Evolutionary conservation across 257 asterid genomes (phyloP), one percentile per base, ranked within the genome.

Genomic region (Salvia rosmarinus): DNA sequence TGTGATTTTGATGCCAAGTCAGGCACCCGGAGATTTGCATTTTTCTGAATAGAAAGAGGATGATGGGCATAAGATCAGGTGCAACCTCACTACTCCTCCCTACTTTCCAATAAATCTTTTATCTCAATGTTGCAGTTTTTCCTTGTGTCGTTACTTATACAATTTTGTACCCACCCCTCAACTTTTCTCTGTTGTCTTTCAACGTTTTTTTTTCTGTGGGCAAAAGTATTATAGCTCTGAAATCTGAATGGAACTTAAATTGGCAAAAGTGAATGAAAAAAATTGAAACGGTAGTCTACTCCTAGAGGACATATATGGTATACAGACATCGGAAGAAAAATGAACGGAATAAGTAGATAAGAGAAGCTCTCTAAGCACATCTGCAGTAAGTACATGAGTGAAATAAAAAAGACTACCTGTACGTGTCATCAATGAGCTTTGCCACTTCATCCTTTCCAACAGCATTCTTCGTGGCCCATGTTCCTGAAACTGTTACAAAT

Each of bases 381-480:
- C 35, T 64, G 50, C 30, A 32, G n/a, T 19, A 75, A 74, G 16
- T 20, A 28, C 66, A 39, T 56, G 67, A 34, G 4, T 28, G 52
- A 64, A 66, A 34, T 66, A 63, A 67, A 71, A n/a, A 76, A 56
- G 28, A 65, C 64, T 37, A 87, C 99, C 97, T 87, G 89, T 89
- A 87, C 75, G 88, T 95, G 76, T 95, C 98, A 79, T 90, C 95
- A 17, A 95, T 84, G 40, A 92, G 83, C 84, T 90, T 92, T 6
- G 95, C 97, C 67, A 90, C 95, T 64, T 82, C 92, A 67, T 88
- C 89, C 85, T 85, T 92, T 58, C 88, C 83, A 75, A 86, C 85
- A 63, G 84, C 84, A 81, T 83, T 80, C 85, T 86, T 95, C 87
- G 86, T 95, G 54, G 94, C 82, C 89, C 88, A 82, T 60, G 78